Evolutionary conservation across 441 rosid genomes (phyloP).

Genomic region (Croton setiger): DNA sequence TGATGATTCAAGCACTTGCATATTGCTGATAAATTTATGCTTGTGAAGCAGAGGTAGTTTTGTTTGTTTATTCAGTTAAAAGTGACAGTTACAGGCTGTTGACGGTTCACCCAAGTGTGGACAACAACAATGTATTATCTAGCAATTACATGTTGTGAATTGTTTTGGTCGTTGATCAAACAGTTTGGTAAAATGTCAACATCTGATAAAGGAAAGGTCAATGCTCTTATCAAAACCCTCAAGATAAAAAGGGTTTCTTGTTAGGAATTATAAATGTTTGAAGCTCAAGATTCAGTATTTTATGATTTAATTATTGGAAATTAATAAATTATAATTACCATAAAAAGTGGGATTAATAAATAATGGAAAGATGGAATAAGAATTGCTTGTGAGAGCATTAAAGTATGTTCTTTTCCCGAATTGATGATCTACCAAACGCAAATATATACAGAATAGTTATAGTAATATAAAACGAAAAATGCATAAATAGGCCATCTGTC

Average conservation of each 20-base stretch:
- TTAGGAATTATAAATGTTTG: neutral
- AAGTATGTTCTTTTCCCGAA: neutral
- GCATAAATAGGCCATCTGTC: neutral
- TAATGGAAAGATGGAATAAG: conserved; percentile 8
- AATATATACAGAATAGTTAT: too few relatives aligned
- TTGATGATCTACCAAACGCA: conserved; percentile 1
- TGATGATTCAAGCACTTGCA: neutral
- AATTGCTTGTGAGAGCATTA: neutral
- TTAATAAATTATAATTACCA: neutral
- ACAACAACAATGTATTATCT: too few relatives aligned
- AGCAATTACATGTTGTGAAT: neutral
- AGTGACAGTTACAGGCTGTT: neutral
- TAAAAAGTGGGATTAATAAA: neutral
- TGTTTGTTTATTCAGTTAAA: neutral
- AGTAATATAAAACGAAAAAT: neutral
- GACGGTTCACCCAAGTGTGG: neutral
- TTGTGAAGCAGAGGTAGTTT: neutral
- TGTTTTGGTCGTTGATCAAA: neutral
- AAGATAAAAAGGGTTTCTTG: neutral
- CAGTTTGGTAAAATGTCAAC: neutral
- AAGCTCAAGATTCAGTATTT: neutral
- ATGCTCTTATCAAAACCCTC: conserved; percentile 5
- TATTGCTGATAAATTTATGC: neutral
- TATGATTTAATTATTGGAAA: neutral
- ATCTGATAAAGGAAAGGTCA: conserved; percentile 4